Base-by-base conservation (phyloP, 2,329 filamentous ascomycete genomes). In the Myotisia sp. region DNA sequence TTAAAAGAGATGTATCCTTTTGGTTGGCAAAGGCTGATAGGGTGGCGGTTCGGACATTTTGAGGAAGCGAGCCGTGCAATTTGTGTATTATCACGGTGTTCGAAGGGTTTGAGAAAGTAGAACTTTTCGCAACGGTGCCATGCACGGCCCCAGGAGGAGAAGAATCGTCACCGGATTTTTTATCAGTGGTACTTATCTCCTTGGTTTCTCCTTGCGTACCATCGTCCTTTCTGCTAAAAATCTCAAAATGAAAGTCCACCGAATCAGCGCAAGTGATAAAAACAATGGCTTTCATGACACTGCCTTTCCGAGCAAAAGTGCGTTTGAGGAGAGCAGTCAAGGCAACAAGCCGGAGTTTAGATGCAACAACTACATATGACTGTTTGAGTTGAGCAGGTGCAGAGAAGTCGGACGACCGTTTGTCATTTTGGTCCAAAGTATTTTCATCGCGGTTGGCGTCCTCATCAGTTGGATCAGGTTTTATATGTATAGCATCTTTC, bases 221-320 rank as follows among this genome's bases (percentile, higher is more conserved):
- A 14, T 41, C 26, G 5, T 9, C 16, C 32, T 58, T 55, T 12
- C 58, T 60, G 5, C 67, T 77, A 37, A 98, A 71, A 3, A 93
- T 63, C 40, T 92, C 80, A 53, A 85, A 95, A 55, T 95, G 87
- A 48, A 94, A 98, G 53, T 98, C 85, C 39, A 95, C 90, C 1
- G 84, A 90, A 54, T 98, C 90, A 13, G 90, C 86, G 50, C 90
- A 98, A 7, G 87, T 93, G 31, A 98, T 81, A 60, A 98, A 98
- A 22, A 98, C 69, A 40, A 98, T 94, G 14, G 80, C 82, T 58
- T 98, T 95, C 82, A 92, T 94, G 12, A 92, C 81, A 1, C 83
- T 84, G 0, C 85, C 87, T 55, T 80, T 82, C 12, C 86, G 72
- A 37, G 83, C 77, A 55, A 98, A 95, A 0, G 85, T 76, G 12